Evolutionary conservation across 495 filamentous ascomycete genomes (phyloP).

Genomic region (Xylaria telfairii): DNA sequence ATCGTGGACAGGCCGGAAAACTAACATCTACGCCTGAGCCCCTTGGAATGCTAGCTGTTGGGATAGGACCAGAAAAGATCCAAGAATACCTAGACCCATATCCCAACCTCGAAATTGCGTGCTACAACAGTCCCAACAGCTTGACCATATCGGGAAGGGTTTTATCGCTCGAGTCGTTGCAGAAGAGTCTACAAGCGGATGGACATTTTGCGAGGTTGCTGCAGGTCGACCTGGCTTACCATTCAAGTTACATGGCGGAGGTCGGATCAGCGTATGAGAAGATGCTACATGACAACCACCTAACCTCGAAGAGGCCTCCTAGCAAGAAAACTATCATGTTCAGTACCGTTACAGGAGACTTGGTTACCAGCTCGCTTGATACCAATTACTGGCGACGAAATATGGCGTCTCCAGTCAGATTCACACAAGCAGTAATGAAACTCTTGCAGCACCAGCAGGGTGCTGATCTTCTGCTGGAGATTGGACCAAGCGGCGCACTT

Average conservation of each 20-base stretch:
- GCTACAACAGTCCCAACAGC: constrained; percentile 60
- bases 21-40: constrained; percentile 20
- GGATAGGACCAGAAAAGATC: constrained; percentile 44
- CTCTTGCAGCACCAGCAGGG: background rate
- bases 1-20: constrained; percentile 45
- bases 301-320: background rate
- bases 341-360: constrained; percentile 43
- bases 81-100: constrained; percentile 35
- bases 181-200: constrained; percentile 46
- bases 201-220: constrained; percentile 59
- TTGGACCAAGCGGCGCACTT: constrained; percentile 58
- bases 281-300: constrained; percentile 3
- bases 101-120: constrained; percentile 44
- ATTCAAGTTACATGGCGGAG: constrained; percentile 66
- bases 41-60: constrained; percentile 59
- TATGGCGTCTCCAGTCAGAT: constrained; percentile 43
- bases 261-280: constrained; percentile 45
- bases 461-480: constrained; percentile 50
- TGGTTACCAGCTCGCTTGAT: constrained; percentile 26
- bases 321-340: constrained; percentile 35
- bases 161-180: constrained; percentile 50
- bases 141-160: constrained; percentile 63
- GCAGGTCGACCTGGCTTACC: constrained; percentile 63
- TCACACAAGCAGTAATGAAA: constrained; percentile 39
- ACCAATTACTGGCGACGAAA: constrained; percentile 44